A percentile compares a stretch with the other conserved stretches of the same genome.
phyloP scores from a whole-genome alignment of 768 basidiomycete species.

The Fistulinella prunicolor region DNA sequence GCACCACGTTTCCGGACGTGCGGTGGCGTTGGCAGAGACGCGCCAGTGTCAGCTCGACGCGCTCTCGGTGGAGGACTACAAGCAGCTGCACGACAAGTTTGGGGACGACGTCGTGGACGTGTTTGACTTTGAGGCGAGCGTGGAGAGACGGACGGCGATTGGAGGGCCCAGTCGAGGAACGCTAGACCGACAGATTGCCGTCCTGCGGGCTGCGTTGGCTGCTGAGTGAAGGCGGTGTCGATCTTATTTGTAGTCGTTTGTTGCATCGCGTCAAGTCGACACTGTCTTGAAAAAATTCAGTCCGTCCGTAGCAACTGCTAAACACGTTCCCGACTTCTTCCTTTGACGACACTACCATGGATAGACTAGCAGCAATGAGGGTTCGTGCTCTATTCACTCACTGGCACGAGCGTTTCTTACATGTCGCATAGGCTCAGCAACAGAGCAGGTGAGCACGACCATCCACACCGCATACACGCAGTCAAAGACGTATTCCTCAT shows the following conservation, averaged over 20 bases:
- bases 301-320: neutral
- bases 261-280: too few species aligned
- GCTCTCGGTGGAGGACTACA: conserved; percentile 77
- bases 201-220: conserved; percentile 59
- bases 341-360: conserved; percentile 62
- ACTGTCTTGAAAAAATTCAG: too few species aligned
- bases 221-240: too few species aligned
- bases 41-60: conserved; percentile 78
- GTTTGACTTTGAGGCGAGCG: conserved; percentile 94
- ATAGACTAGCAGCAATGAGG: conserved; percentile 86
- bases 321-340: conserved; percentile 29
- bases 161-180: conserved; percentile 87
- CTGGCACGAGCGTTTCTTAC: neutral
- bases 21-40: conserved; percentile 91
- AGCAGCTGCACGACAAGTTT: conserved; percentile 72
- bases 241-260: too few species aligned
- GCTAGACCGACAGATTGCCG: conserved; percentile 80
- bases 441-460: conserved; percentile 47
- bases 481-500: too few species aligned
- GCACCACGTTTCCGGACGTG: conserved; percentile 95
- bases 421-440: conserved; percentile 59
- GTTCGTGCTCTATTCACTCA: conserved; percentile 37
- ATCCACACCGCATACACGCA: too few species aligned
- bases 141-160: conserved; percentile 88
- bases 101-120: conserved; percentile 75